Evolutionary conservation across 2,329 filamentous ascomycete species (phyloP), one percentile per base, ranked within the genome.

Genomic region (Magnaporthiopsis incrustans): DNA sequence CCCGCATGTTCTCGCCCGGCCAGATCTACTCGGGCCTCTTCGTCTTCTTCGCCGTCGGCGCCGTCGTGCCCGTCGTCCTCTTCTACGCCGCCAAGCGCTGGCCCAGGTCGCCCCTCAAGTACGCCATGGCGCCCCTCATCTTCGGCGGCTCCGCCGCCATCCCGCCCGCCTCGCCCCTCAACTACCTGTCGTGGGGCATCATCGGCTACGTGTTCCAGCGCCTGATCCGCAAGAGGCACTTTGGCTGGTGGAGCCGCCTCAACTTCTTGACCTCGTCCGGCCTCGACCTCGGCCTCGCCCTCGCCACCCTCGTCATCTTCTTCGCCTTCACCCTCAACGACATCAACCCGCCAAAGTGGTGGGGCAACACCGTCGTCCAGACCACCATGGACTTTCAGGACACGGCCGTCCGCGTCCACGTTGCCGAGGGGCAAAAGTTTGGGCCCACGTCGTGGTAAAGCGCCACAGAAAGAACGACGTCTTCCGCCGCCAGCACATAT

Each of bases 241-340:
- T 85, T 67, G 81, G 77, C 33, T 92, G 89, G 89, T 92, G 89
- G 89, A 85, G 83, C 74, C 81, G 87, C 32, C 84, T 90, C 71
- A 91, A 91, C 76, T 91, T 89, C 70, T 75, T 91, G 66, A 88
- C 89, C 0, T 88, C 86, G 15, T 89, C 87, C 0, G 89, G 84
- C 0, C 77, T 92, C 60, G 89, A 91, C 68, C 79, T 89, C 15
- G 89, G 89, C 1, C 78, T 91, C 1, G 87, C 86, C 1, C 76
- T 91, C 32, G 81, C 79, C 25, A 90, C 88, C 1, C 79, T 91
- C 58, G 75, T 89, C 66, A 86, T 91, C 68, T 90, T 92, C 77
- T 85, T 91, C 67, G 83, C 85, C 0, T 85, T 92, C 66, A 85
- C 85, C 1, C 75, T 91, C 67, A 83, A 85, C 27, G 76, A 82